phyloP scores from a whole-genome alignment of 1,284 basidiomycete genomes.

The Sporisorium exsertum region DNA sequence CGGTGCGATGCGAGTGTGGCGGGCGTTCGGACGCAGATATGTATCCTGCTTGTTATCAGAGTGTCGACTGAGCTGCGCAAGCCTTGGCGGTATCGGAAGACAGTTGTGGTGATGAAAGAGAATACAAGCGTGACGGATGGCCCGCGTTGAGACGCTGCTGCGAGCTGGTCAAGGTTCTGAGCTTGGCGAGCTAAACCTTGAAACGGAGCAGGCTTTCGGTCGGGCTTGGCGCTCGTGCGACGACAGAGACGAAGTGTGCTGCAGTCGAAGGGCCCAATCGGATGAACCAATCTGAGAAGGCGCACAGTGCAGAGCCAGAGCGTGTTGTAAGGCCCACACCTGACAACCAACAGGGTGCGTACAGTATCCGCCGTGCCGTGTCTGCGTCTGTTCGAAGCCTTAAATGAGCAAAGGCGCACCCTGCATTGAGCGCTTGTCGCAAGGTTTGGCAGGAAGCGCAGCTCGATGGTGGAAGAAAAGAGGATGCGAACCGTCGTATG shows the following conservation, averaged over 20 bases:
- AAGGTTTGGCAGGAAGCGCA: constrained; percentile 4
- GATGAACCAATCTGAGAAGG: background rate
- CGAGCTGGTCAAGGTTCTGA: background rate
- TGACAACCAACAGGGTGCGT: background rate
- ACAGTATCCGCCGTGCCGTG: background rate
- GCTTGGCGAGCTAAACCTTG: constrained; percentile 20
- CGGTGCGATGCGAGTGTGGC: background rate
- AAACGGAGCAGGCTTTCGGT: constrained; percentile 25
- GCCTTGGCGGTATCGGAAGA: background rate
- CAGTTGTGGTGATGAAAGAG: background rate
- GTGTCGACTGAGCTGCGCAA: background rate
- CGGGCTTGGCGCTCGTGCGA: constrained; percentile 9
- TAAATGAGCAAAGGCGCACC: background rate
- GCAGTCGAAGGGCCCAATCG: background rate
- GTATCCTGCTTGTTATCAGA: background rate
- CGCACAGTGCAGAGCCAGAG: background rate
- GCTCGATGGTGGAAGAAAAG: background rate
- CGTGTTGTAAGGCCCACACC: background rate
- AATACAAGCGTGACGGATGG: background rate
- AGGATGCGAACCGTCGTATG: background rate
- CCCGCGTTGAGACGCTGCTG: background rate
- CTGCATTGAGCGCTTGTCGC: background rate
- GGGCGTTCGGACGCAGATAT: too few relatives aligned
- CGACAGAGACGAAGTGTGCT: background rate
- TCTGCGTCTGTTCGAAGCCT: background rate